Evolutionary conservation across 1,139 yeast species (phyloP), one percentile per base, ranked within the genome.

Genomic region (Geotrichum histeridarum): DNA sequence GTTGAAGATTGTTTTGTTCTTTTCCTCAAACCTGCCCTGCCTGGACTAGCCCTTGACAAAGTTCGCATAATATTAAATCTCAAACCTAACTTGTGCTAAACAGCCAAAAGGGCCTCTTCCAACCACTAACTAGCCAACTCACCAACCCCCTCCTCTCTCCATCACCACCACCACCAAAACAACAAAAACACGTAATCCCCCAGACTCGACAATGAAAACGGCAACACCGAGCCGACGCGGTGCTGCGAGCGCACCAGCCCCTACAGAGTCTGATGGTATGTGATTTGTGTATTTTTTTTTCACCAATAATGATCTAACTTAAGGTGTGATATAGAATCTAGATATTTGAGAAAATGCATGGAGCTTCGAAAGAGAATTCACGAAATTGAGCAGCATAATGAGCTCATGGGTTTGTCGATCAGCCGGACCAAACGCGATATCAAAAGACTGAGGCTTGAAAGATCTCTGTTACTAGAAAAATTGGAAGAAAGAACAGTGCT

Each of bases 351-450:
- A 61, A 84, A 84, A 69, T 85, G 93, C 67, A 76, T 77, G 61
- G 94, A 86, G 50, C 75, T 91, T 62, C 83, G 85, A 66, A 78
- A 78, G 60, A 78, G 94, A 63, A 83, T 91, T 47, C 74, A 76
- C 12, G 90, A 86, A 61, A 78, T 91, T 39, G 95, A 91, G 65
- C 83, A 81, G 53, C 82, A 82, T 66, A 94, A 93, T 69, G 95
- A 89, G 65, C 73, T 83, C 8, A 81, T 90, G 53, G 80, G 91
- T 0, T 72, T 89, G 41, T 90, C 95, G 1, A 80, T 93, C 39
- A 79, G 86, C 14, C 80, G 97, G 63, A 84, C 95, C 7, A 83
- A 86, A 62, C 78, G 83, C 27, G 80, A 90, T 7, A 83, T 91
- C 35, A 83, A 91, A 61, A 75, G 98, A 60, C 74, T 88, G 52